A percentile compares a stretch with the other conserved stretches of the same genome.
These are phyloP conservation scores for Stentor coeruleus DNA, from an alignment of 73 alveolate genomes.

Conservation along the genomic window DNA sequence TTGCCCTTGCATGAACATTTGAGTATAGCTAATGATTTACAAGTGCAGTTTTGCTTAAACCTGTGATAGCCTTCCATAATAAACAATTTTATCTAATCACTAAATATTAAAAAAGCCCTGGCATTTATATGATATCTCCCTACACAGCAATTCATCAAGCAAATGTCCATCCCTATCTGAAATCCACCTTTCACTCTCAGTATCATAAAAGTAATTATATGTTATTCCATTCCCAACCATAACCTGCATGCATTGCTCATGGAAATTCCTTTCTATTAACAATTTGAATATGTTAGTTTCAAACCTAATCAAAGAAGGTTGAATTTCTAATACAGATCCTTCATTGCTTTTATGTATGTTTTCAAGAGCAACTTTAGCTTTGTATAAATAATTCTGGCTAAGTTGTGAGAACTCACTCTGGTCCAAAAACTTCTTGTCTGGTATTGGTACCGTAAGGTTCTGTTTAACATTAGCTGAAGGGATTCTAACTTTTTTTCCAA, in stretches of 20 bases:
- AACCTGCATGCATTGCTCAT: background rate
- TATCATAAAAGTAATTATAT: background rate
- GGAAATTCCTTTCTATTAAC: background rate
- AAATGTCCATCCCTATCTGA: background rate
- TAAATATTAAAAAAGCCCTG: conserved; percentile 2
- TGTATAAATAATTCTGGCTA: background rate
- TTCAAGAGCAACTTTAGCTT: background rate
- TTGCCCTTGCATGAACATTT: too few relatives aligned
- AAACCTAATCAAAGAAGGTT: background rate
- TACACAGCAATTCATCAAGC: conserved; percentile 5
- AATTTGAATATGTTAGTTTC: background rate
- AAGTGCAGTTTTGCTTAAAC: too few relatives aligned
- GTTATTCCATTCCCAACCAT: conserved; percentile 4
- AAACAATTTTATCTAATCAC: too few relatives aligned
- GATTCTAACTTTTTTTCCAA: background rate
- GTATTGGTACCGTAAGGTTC: background rate
- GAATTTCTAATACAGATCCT: background rate
- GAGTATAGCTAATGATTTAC: too few relatives aligned
- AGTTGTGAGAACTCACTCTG: background rate
- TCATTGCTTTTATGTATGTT: background rate
- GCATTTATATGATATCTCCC: background rate
- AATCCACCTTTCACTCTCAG: background rate
- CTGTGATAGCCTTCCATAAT: too few relatives aligned
- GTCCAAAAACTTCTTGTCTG: background rate
- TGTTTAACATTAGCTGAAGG: background rate